These are phyloP conservation scores for Paramecium biaurelia DNA, from an alignment of 73 alveolate species.

Conservation along the genomic window DNA sequence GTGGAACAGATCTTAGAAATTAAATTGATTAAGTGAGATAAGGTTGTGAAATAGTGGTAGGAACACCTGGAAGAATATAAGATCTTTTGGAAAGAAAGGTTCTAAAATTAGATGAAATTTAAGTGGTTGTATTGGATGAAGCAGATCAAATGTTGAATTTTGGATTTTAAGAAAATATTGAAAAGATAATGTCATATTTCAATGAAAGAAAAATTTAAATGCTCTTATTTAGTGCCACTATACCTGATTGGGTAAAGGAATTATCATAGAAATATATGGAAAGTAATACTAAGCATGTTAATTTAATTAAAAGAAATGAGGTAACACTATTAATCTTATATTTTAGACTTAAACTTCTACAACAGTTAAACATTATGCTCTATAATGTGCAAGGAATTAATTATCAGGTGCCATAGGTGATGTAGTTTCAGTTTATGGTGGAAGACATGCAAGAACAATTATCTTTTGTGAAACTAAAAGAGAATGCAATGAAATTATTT, in stretches of 20 bases:
- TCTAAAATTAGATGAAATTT: slow-evolving; percentile 9
- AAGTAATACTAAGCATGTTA: background rate
- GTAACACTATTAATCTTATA: background rate
- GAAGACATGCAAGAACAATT: slow-evolving; percentile 88
- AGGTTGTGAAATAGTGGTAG: slow-evolving; percentile 97
- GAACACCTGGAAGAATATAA: slow-evolving; percentile 98
- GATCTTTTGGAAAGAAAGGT: slow-evolving; percentile 94
- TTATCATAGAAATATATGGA: slow-evolving; percentile 72
- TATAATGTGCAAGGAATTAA: slow-evolving; percentile 84
- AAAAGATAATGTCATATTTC: slow-evolving; percentile 82
- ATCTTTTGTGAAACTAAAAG: slow-evolving; percentile 94
- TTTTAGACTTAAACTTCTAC: slow-evolving; percentile 40
- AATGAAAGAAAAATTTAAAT: slow-evolving; percentile 74
- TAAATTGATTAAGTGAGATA: slow-evolving; percentile 48
- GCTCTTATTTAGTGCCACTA: slow-evolving; percentile 96
- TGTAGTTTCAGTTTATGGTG: slow-evolving; percentile 87
- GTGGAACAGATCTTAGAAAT: slow-evolving; percentile 71
- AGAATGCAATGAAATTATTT: slow-evolving; percentile 90
- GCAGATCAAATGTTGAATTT: slow-evolving; percentile 98
- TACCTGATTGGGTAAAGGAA: slow-evolving; percentile 96
- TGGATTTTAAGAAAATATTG: slow-evolving; percentile 97
- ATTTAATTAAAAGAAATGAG: slow-evolving; percentile 18
- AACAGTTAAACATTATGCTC: slow-evolving; percentile 91
- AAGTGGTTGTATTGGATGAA: slow-evolving; percentile 81
- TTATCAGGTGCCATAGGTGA: slow-evolving; percentile 93